Evolutionary conservation across 371 early-diverging fungal genomes (phyloP), one percentile per base, ranked within the genome.

Genomic region (Mucor lusitanicus): DNA sequence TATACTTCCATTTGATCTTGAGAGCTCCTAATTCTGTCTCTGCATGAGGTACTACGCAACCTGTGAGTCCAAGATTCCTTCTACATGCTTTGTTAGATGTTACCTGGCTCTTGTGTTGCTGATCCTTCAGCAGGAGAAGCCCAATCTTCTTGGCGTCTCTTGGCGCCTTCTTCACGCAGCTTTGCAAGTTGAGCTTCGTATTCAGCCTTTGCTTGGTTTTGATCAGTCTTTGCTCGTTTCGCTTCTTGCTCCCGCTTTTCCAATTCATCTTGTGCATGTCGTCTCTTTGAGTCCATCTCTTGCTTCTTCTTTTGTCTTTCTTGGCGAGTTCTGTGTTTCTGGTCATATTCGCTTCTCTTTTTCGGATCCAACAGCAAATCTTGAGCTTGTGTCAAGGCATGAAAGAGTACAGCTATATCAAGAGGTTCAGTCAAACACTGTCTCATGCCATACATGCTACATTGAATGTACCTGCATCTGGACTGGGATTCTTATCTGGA

Each of bases 401-500:
- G 78, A 59, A 83, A 83, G 1, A 81, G 67, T 4, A 70, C 67
- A 53, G 79, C 83, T 79, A 63, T 19, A 32, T 1, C 25, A 30
- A 42, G 53, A 37, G 33, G 13, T 13, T 56, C 8, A 62, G 28
- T 23, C 15, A 19, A 2, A 37, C 37, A 13, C 8, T 6, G 37
- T 37, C 8, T 37, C 11, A 0, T 13, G 23, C 6, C 3, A 0
- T 65, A 30, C 27, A 50, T 37, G 21, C 30, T 21, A 17, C n/a
- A 27, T 56, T 6, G 39, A 58, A 11, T 28, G 61, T 75, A 80
- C 85, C 85, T 71, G 85, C 83, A 77, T 84, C 81, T 4, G 81
- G 78, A 70, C 81, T 80, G 1, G 80, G 80, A 63, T 86, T 85
- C 71, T 88, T 83, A 40, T 83, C 84, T 7, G 84, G 84, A 77